Percentiles rank a stretch among this genome's conserved stretches.
Evolutionary conservation across 2,329 filamentous ascomycete species (phyloP).

Genomic region (Colletotrichum sp.): DNA sequence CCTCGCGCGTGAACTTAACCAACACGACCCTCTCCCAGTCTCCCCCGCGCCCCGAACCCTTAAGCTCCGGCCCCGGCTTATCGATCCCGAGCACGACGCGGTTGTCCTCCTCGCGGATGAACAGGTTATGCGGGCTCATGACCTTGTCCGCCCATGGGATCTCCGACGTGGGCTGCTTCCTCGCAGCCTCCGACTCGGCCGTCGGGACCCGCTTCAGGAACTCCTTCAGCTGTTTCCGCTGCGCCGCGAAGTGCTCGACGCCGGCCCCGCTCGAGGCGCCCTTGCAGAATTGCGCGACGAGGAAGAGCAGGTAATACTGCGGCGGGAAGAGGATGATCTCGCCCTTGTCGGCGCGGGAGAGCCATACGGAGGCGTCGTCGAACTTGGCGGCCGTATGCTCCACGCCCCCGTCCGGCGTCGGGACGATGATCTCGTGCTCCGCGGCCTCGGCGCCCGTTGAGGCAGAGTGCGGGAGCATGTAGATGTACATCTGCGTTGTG

Average conservation of each 20-base stretch:
- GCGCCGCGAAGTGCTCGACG: constrained; percentile 44
- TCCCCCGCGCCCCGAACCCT: constrained; percentile 51
- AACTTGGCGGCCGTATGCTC: constrained; percentile 80
- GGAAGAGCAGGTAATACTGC: constrained; percentile 76
- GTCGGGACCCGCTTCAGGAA: constrained; percentile 56
- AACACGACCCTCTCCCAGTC: constrained; percentile 66
- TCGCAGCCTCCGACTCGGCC: constrained; percentile 42
- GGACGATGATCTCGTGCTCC: constrained; percentile 62
- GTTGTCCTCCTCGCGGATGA: constrained; percentile 48
- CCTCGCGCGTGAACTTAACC: constrained; percentile 56
- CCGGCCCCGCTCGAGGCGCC: constrained; percentile 32
- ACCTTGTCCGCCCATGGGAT: constrained; percentile 66
- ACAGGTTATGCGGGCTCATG: constrained; percentile 60
- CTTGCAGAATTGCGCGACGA: constrained; percentile 60
- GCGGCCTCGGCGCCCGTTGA: constrained; percentile 35
- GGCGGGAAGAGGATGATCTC: constrained; percentile 89
- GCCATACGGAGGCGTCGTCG: constrained; percentile 72
- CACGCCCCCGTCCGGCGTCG: constrained; percentile 72
- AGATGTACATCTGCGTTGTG: constrained; percentile 96
- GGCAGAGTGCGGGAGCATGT: constrained; percentile 74
- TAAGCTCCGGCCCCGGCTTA: constrained; percentile 61
- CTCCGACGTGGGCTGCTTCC: constrained; percentile 42
- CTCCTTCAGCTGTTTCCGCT: constrained; percentile 56
- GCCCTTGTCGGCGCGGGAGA: constrained; percentile 64
- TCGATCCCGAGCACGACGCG: constrained; percentile 62